phyloP scores from a whole-genome alignment of 2,329 filamentous ascomycete species.

The Xylariales sp. region DNA sequence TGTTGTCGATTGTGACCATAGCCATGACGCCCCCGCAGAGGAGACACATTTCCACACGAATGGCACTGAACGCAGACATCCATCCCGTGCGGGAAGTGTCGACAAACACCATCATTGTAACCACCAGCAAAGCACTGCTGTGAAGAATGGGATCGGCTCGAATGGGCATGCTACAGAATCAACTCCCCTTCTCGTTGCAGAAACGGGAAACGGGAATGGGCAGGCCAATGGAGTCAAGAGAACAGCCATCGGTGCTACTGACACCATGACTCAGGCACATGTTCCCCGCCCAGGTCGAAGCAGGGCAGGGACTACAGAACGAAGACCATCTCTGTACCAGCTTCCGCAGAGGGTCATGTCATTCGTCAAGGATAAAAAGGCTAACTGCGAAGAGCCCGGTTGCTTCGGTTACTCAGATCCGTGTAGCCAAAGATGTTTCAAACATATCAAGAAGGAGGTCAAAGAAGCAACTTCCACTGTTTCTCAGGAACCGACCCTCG shows the following conservation, averaged over 20 bases:
- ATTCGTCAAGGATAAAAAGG: conserved; percentile 61
- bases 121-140: conserved; percentile 9
- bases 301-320: conserved; percentile 27
- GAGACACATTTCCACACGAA: conserved; percentile 23
- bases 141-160: conserved; percentile 12
- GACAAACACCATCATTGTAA: conserved; percentile 14
- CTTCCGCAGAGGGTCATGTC: conserved; percentile 56
- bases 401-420: conserved; percentile 63
- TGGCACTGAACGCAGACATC: conserved; percentile 17
- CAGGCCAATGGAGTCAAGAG: conserved; percentile 22
- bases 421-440: conserved; percentile 62
- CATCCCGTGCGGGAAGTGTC: conserved; percentile 20
- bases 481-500: conserved; percentile 30
- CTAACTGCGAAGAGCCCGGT: conserved; percentile 56
- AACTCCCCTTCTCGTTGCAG: conserved; percentile 41
- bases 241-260: conserved; percentile 19
- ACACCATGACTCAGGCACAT: conserved; percentile 14
- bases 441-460: conserved; percentile 46
- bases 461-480: conserved; percentile 28
- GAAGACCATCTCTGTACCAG: conserved; percentile 50
- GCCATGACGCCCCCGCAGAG: conserved; percentile 52
- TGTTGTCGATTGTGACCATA: conserved; percentile 75
- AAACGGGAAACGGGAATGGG: conserved; percentile 19
- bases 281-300: conserved; percentile 14
- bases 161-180: conserved; percentile 33